Percentiles rank a stretch among this genome's conserved stretches.
Evolutionary conservation across 305 asterid genomes (phyloP).

Genomic region (Fraxinus xanthoxyloides): DNA sequence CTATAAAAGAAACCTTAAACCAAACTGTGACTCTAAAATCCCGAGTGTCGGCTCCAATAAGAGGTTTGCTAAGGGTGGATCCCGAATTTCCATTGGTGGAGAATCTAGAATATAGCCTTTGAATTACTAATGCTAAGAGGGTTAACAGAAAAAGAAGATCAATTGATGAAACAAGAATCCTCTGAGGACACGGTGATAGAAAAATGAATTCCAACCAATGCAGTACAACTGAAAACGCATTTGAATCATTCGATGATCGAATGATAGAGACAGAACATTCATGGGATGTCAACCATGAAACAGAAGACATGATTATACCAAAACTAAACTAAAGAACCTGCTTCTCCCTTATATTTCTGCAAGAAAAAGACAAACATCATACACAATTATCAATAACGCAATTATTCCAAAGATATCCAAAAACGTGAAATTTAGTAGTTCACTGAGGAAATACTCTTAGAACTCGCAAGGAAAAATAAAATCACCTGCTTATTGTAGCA

Average conservation of each 20-base stretch:
- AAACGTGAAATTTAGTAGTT: not conserved
- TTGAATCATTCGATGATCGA: conserved; percentile 25
- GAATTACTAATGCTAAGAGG: conserved; percentile 29
- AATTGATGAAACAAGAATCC: conserved; percentile 43
- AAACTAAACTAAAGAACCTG: not conserved
- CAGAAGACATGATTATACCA: conserved; percentile 16
- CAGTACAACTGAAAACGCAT: conserved; percentile 13
- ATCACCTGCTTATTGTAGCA: not conserved
- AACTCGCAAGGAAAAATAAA: not conserved
- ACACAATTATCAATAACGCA: not conserved
- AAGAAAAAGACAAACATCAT: not conserved
- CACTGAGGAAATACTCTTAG: not conserved
- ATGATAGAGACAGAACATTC: conserved; percentile 44
- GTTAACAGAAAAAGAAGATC: conserved; percentile 42
- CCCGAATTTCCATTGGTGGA: conserved; percentile 18
- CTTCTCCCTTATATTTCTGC: conserved; percentile 20
- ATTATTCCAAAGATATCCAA: not conserved
- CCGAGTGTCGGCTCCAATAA: conserved; percentile 34
- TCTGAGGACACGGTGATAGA: conserved; percentile 59
- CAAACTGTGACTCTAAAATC: conserved; percentile 34
- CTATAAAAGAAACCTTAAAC: conserved; percentile 36
- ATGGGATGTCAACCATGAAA: conserved; percentile 49
- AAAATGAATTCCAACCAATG: conserved; percentile 46
- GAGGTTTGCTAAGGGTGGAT: conserved; percentile 42
- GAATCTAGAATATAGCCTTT: conserved; percentile 36